Conservation (phyloP, 495 filamentous ascomycete genomes). For the Penicillium mononematosum region DNA sequence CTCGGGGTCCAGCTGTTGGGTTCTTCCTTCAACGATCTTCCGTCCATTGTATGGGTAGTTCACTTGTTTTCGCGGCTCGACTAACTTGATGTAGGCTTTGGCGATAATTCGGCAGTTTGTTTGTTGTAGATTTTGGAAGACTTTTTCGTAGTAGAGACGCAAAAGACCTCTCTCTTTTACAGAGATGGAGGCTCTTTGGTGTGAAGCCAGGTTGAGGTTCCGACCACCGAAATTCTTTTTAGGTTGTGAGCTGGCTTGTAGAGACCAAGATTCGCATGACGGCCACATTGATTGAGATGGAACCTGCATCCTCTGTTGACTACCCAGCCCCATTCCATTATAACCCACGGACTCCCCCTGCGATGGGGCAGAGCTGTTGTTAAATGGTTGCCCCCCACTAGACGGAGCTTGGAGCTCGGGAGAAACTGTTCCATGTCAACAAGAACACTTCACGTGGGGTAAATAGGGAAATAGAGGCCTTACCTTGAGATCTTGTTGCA, state of each 20-base stretch:
- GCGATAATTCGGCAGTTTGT: constrained; percentile 63
- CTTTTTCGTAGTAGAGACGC: constrained; percentile 58
- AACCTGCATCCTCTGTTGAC: neutral
- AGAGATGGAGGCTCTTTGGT: constrained; percentile 41
- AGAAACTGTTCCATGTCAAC: neutral
- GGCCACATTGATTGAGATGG: constrained; percentile 12
- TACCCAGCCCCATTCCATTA: neutral
- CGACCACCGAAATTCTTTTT: constrained; percentile 29
- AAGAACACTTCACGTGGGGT: neutral
- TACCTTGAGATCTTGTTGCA: constrained; percentile 19
- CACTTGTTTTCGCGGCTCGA: constrained; percentile 82
- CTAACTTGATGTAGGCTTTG: constrained; percentile 76
- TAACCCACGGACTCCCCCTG: neutral
- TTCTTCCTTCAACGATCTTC: constrained; percentile 35
- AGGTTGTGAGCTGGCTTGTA: constrained; percentile 1
- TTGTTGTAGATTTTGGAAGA: constrained; percentile 70
- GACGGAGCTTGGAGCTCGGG: neutral
- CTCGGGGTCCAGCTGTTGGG: constrained; percentile 41
- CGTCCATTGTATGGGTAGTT: constrained; percentile 74
- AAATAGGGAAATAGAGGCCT: neutral
- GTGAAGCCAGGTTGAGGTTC: constrained; percentile 31
- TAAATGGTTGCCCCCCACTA: neutral
- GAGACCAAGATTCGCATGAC: constrained; percentile 1
- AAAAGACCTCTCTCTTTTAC: constrained; percentile 54
- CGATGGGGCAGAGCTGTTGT: neutral